Percentiles rank a stretch among this genome's conserved stretches.
phyloP scores from a whole-genome alignment of 352 stramenopile species.

The Peronospora farinosa region DNA sequence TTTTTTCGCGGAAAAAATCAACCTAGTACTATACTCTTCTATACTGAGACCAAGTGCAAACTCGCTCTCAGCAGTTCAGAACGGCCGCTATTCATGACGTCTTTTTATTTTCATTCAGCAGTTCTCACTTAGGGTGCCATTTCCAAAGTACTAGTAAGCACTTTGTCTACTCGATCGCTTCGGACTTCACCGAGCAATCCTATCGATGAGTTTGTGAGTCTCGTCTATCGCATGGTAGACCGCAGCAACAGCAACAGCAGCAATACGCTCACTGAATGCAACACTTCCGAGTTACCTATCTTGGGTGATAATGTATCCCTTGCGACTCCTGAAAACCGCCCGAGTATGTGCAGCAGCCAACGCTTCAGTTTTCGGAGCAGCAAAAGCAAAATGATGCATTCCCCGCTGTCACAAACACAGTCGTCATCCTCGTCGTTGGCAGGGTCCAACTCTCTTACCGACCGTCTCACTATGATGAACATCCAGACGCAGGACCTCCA shows the following conservation, averaged over 20 bases:
- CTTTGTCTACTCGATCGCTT: too few relatives aligned
- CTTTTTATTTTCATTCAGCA: constrained; percentile 12
- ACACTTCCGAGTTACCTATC: constrained; percentile 31
- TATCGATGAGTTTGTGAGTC: neutral
- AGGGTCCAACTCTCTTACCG: constrained; percentile 32
- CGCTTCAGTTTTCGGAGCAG: constrained; percentile 15
- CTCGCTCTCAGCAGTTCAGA: constrained; percentile 10
- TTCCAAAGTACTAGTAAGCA: neutral
- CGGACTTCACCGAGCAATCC: neutral
- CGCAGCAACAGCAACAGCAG: constrained; percentile 7
- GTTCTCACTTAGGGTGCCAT: constrained; percentile 8
- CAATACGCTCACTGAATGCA: constrained; percentile 19
- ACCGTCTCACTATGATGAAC: constrained; percentile 58
- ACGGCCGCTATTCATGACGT: neutral
- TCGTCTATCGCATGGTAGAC: constrained; percentile 21
- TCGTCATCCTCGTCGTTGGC: constrained; percentile 22
- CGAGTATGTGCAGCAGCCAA: constrained; percentile 20
- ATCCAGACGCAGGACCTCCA: constrained; percentile 54
- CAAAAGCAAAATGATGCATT: constrained; percentile 26
- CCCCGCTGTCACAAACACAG: constrained; percentile 24
- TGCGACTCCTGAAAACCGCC: constrained; percentile 20
- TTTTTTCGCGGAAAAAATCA: constrained; percentile 16
- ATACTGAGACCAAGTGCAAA: constrained; percentile 14
- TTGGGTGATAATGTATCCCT: constrained; percentile 28
- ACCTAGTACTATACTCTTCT: constrained; percentile 4